Evolutionary conservation across 805 yeast species (phyloP), one percentile per base, ranked within the genome.

Genomic region (Priceomyces fermenticarens): DNA sequence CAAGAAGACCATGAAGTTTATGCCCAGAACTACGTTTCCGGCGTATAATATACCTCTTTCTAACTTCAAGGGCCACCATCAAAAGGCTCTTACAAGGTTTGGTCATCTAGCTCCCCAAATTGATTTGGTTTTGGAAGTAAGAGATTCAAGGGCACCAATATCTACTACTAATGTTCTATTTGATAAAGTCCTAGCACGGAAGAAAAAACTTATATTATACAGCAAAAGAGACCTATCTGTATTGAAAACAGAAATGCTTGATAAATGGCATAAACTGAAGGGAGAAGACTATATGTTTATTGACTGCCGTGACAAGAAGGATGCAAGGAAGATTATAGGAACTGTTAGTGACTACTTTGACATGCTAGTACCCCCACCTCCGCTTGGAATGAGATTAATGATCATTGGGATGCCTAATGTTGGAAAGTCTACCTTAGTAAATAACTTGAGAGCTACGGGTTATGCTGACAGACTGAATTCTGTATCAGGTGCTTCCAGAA

Each of bases 401-500:
- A 78, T 91, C 34, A 81, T 84, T 5, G 99, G 99, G 0, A 86
- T 93, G 93, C 99, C 99, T 1, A 93, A 93, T 58, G 95, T 89
- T n/a, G 99, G 99, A 0, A 93, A 93, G 61, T 85, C 96, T 10
- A 85, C 97, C 0, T 58, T 93, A 36, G 83, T 90, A 20, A 93
- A 93, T 54, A 71, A 83, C 0, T 63, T 90, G 38, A 64, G 97
- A 43, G 65, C 64, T 6, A 64, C 62, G 11, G 71, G 74, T 2
- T 62, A 56, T 36, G 54, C 60, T 1, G 44, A 54, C 5, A 53
- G 50, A 27, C 39, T 46, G 39, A 41, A 40, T 38, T 38, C 58
- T n/a, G 56, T 69, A 1, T 72, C 77, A 3, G 55, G 63, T 7
- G 57, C 54, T 36, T 57, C 54, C 13, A 66, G 70, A 41, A 85